These are phyloP conservation scores for Aegilops umbellulata DNA, from an alignment of 176 grass and related monocot genomes.

Conservation along the genomic window DNA sequence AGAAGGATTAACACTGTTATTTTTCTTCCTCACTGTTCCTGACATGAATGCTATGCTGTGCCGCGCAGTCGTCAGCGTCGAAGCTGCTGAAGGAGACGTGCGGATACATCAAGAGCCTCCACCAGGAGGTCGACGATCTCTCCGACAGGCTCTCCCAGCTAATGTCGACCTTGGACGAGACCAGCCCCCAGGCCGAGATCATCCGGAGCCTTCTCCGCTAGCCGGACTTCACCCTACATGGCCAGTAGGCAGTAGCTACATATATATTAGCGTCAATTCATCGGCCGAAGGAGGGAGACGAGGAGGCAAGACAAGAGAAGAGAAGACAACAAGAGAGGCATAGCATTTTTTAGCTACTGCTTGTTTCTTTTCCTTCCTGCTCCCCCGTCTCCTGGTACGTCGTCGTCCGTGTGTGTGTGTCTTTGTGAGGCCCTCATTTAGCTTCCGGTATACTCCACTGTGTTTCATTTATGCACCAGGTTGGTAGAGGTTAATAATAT, in stretches of 20 bases:
- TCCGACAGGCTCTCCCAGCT: slow-evolving; percentile 70
- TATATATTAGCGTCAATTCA: slow-evolving; percentile 9
- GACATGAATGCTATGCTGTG: neutral
- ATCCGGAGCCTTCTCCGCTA: slow-evolving; percentile 67
- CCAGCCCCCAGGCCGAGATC: slow-evolving; percentile 81
- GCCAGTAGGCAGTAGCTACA: neutral
- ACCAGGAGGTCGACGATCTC: slow-evolving; percentile 80
- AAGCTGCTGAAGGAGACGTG: slow-evolving; percentile 96
- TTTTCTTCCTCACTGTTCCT: neutral
- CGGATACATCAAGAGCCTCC: slow-evolving; percentile 88
- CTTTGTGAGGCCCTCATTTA: slow-evolving; percentile 29
- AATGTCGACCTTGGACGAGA: slow-evolving; percentile 68
- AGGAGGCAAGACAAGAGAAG: neutral
- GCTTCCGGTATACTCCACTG: neutral
- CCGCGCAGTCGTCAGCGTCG: slow-evolving; percentile 65
- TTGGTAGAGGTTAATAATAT: slow-evolving; percentile 27
- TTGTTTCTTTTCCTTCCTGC: neutral
- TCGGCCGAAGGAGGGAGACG: neutral
- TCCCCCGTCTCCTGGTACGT: neutral
- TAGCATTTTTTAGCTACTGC: neutral
- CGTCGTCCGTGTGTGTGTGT: neutral
- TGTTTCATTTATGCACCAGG: slow-evolving; percentile 12
- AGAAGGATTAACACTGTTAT: neutral
- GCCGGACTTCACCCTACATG: slow-evolving; percentile 13
- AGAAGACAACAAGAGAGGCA: neutral